Conservation (phyloP, 805 yeast species). For the Yarrowia porcina region DNA sequence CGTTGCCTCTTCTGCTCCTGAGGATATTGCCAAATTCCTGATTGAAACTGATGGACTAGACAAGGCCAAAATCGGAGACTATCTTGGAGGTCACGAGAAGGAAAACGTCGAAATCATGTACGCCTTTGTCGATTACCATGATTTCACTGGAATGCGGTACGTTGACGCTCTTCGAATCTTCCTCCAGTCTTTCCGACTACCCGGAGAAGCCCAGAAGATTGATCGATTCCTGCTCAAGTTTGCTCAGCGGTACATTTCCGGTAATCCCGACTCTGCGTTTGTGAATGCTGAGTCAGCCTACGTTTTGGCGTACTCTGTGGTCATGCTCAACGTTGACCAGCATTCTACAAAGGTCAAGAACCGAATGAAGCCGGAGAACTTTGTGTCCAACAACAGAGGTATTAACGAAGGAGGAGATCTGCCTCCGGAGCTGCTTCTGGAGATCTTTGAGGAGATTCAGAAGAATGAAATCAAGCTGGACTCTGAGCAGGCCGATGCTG, state of each 20-base stretch:
- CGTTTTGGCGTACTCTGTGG: conserved; percentile 84
- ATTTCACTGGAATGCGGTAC: conserved; percentile 64
- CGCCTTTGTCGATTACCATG: conserved; percentile 84
- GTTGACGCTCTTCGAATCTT: conserved; percentile 83
- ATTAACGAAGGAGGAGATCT: conserved; percentile 88
- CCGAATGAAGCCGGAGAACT: conserved; percentile 85
- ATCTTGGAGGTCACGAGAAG: conserved; percentile 82
- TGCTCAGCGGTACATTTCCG: conserved; percentile 86
- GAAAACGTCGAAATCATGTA: conserved; percentile 82
- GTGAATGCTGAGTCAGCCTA: conserved; percentile 94
- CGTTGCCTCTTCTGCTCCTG: conserved; percentile 57
- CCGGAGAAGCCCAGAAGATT: conserved; percentile 98
- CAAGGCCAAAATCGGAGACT: conserved; percentile 84
- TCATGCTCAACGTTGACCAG: conserved; percentile 90
- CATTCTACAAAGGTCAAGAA: conserved; percentile 84
- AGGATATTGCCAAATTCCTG: conserved; percentile 70
- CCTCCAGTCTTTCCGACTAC: conserved; percentile 84
- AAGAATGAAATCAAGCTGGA: conserved; percentile 82
- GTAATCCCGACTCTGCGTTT: conserved; percentile 74
- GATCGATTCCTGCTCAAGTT: conserved; percentile 96
- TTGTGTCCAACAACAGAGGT: conserved; percentile 81
- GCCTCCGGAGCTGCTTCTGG: conserved; percentile 66
- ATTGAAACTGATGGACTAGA: conserved; percentile 69
- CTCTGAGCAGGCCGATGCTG: conserved; percentile 91
- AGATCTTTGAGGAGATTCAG: conserved; percentile 74